phyloP scores from a whole-genome alignment of 345 rosid genomes.

The Lepidium sativum region DNA sequence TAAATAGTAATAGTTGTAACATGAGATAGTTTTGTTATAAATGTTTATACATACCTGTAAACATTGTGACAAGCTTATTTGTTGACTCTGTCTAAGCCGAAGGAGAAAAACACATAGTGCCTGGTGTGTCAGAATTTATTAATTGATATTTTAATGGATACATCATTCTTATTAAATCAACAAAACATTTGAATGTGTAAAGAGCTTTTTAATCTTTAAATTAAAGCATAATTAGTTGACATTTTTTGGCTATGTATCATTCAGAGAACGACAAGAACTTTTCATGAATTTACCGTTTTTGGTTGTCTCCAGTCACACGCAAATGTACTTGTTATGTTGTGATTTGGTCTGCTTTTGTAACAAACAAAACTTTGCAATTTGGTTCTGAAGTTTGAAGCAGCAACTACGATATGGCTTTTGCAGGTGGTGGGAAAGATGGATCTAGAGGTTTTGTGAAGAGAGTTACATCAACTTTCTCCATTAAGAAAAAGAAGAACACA shows the following conservation, averaged over 20 bases:
- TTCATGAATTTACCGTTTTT: constrained; percentile 3
- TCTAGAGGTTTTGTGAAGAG: constrained; percentile 17
- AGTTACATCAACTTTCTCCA: constrained; percentile 20
- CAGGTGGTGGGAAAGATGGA: constrained; percentile 23
- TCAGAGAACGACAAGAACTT: neutral
- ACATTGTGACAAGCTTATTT: neutral
- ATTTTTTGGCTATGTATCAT: constrained; percentile 1
- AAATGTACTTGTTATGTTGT: constrained; percentile 3
- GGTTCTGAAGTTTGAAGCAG: neutral
- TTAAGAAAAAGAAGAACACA: constrained; percentile 19
- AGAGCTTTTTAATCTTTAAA: neutral
- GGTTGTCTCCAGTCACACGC: constrained; percentile 11
- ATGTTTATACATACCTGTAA: no score
- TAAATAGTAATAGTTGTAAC: no score
- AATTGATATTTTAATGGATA: neutral
- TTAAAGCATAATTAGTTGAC: constrained; percentile 10
- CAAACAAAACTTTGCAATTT: neutral
- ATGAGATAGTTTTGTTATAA: no score
- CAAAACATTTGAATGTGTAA: constrained; percentile 2
- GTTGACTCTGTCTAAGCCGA: constrained; percentile 20
- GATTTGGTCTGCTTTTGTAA: neutral
- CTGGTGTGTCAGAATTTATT: constrained; percentile 16
- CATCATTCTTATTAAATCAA: constrained; percentile 7
- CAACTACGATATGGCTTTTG: constrained; percentile 2
- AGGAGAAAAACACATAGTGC: constrained; percentile 12